Conservation (phyloP, 768 basidiomycete species). For the Neoboletus magnificus region DNA sequence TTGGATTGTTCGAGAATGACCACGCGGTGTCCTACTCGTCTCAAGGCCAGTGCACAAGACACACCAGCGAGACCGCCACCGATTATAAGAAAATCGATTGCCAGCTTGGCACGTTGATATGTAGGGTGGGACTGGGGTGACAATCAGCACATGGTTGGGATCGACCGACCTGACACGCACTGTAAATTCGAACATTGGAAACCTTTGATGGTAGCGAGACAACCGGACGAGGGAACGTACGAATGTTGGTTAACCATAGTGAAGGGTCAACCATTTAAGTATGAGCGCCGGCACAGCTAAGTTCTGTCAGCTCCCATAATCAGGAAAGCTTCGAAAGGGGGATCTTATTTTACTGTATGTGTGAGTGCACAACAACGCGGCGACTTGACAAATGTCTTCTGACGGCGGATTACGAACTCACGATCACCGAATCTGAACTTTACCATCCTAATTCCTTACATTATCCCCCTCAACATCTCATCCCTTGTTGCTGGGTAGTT, state of each 20-base stretch:
- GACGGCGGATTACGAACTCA: conserved; percentile 11
- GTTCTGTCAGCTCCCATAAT: conserved; percentile 20
- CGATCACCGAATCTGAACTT: not conserved
- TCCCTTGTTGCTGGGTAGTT: not conserved
- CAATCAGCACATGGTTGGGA: not conserved
- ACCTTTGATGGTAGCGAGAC: not conserved
- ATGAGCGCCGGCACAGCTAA: conserved; percentile 11
- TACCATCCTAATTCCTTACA: not conserved
- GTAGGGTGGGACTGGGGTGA: conserved; percentile 11
- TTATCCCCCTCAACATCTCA: not conserved
- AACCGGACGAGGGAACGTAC: not conserved
- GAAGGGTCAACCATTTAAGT: conserved; percentile 11
- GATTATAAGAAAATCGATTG: conserved; percentile 42
- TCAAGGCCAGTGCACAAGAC: conserved; percentile 52
- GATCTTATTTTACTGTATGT: conserved; percentile 4
- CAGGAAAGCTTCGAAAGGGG: conserved; percentile 8
- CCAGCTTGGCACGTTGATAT: conserved; percentile 12
- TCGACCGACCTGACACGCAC: conserved; percentile 4
- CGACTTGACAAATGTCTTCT: not conserved
- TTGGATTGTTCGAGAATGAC: conserved; percentile 50
- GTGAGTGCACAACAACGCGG: conserved; percentile 6
- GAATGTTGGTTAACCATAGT: not conserved
- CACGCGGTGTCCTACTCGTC: conserved; percentile 58
- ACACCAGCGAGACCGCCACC: conserved; percentile 56
- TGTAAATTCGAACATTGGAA: conserved; percentile 12